phyloP scores from a whole-genome alignment of 202 grass and related monocot genomes.

The Miscanthus sacchariflorus region DNA sequence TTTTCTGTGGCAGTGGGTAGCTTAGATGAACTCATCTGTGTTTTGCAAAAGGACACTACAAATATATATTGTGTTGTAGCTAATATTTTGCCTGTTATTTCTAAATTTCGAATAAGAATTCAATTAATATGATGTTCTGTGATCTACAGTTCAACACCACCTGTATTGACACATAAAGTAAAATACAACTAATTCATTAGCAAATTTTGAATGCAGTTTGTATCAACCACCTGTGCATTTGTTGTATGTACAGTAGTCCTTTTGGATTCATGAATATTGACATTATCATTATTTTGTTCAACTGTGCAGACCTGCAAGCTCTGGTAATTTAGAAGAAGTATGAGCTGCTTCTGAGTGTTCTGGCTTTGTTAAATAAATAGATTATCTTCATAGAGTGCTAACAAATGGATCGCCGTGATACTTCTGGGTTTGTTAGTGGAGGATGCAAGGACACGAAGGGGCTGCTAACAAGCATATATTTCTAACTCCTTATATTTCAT shows the following conservation, averaged over 20 bases:
- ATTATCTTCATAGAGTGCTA: background rate
- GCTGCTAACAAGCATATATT: conserved; percentile 46
- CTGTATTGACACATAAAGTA: background rate
- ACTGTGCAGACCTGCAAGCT: conserved; percentile 27
- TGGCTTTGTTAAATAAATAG: conserved; percentile 14
- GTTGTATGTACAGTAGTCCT: background rate
- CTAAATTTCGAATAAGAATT: background rate
- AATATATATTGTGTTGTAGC: background rate
- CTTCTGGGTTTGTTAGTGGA: conserved; percentile 93
- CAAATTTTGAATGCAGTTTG: background rate
- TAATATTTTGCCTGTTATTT: background rate
- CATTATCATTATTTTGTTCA: conserved; percentile 27
- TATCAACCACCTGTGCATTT: background rate
- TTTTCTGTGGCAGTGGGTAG: background rate
- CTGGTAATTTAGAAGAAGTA: background rate
- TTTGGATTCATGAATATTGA: conserved; percentile 11
- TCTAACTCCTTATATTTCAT: conserved; percentile 31
- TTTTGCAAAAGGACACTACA: background rate
- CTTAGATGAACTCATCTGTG: background rate
- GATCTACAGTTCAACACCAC: background rate
- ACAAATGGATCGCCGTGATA: conserved; percentile 79
- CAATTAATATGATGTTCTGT: background rate
- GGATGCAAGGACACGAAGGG: conserved; percentile 52
- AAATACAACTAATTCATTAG: background rate
- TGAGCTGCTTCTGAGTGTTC: conserved; percentile 14